Evolutionary conservation across 2,329 filamentous ascomycete species (phyloP).

Genomic region (Fusarium secorum): DNA sequence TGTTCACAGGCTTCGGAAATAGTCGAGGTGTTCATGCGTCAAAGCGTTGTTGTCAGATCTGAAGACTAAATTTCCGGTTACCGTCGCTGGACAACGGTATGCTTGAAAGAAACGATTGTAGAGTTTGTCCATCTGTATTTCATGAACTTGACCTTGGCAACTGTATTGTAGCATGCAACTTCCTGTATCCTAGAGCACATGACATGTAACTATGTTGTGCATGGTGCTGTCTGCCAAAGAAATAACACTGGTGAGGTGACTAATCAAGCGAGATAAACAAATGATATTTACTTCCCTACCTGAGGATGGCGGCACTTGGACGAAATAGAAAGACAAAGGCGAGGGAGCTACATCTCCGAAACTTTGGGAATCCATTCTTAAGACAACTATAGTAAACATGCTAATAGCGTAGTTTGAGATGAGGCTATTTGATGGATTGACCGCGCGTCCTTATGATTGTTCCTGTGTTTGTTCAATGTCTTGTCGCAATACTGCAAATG

Average conservation of each 20-base stretch:
- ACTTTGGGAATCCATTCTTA: background rate
- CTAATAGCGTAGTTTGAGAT: background rate
- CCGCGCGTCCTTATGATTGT: background rate
- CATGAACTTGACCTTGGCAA: background rate
- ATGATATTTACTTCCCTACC: background rate
- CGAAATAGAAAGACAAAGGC: background rate
- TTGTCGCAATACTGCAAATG: background rate
- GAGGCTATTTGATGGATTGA: background rate
- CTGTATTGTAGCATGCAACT: background rate
- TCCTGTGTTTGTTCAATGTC: background rate
- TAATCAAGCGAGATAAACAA: constrained; percentile 4
- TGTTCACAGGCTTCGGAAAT: background rate
- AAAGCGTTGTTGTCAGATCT: background rate
- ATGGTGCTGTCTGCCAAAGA: background rate
- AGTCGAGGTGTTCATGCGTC: background rate
- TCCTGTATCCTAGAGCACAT: background rate
- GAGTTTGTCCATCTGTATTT: background rate
- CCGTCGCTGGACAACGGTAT: background rate
- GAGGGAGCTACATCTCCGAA: background rate
- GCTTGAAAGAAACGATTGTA: background rate
- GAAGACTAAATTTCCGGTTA: background rate
- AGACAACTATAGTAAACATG: background rate
- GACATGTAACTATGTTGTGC: background rate
- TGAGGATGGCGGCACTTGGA: background rate
- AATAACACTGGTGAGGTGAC: background rate